Evolutionary conservation across 1,139 yeast species (phyloP), one percentile per base, ranked within the genome.

Genomic region (Nakaseomyces glabratus): DNA sequence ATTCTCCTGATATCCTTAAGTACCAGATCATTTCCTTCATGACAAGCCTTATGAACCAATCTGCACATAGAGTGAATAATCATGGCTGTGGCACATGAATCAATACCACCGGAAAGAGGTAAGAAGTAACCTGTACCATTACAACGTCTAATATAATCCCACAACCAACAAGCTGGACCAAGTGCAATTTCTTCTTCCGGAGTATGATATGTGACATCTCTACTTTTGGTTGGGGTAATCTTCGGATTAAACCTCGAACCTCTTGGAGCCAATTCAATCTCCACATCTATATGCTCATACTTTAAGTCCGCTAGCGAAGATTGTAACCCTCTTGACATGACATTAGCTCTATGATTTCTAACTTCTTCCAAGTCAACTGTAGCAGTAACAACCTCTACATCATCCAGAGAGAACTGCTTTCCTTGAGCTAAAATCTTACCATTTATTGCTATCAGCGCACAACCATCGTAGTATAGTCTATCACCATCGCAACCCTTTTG

Each of bases 401-500:
- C 99, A 30, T 73, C 68, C 38, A 90, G 63, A 1, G 93, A 77
- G 50, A 90, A 90, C 58, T 90, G 98, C 1, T 82, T 67, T 1
- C 93, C 97, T 57, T 90, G 98, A 0, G 95, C 96, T 7, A 90
- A 80, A 43, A 90, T 76, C 40, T 75, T 63, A 25, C 98, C 98
- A 56, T 93, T 90, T 35, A 88, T 85, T 5, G 88, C 84, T 55
- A 93, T 90, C 51, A 85, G 66, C 0, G 98, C 95, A 62, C 95
- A 84, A 1, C 99, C 99, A 60, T 90, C 99, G 53, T 90, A 90
- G 58, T 93, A 90, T 35, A 90, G 63, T 41, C 99, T 70, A 55
- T 93, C 99, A 45, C 99, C 99, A 58, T 93, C 99, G 58, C 99
- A 90, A 5, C 99, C 99, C 43, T 81, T 78, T 61, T 93, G 99